Base-by-base conservation (phyloP, 2,329 filamentous ascomycete genomes). In the Apiospora saccharicola region DNA sequence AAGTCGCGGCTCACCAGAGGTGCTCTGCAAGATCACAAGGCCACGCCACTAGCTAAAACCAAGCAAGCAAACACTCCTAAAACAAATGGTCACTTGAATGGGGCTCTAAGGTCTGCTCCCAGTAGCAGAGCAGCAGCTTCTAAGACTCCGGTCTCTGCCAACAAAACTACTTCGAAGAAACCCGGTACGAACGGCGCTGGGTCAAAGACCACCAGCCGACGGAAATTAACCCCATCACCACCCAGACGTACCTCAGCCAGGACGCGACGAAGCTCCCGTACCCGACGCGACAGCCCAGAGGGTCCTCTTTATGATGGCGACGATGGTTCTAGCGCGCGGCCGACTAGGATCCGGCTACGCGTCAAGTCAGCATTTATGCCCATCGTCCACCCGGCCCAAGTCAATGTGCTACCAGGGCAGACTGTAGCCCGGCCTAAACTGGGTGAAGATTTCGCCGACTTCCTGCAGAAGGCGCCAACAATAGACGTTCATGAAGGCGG, bases 401-500 rank as follows among this genome's bases (percentile, higher is more conserved):
- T 89, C 69, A 85, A 86, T 69, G 83, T 88, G 8, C 74, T 77
- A n/a, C 80, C 80, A 5, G 79, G 79, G 19, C 79, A 77, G 73
- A 80, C 70, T 69, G 61, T 82, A 37, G 74, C 80, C 30, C 85
- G 85, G 47, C 82, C 87, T 0, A 89, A 86, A 75, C 83, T 90
- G 70, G 88, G 86, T 14, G 79, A 85, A 0, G 87, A 79, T 51
- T 89, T 93, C 67, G 85, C 87, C 41, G 90, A 92, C 73, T 92
- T 88, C 77, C 87, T 91, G 78, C 78, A 82, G 22, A 82, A 83
- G 70, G 89, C 86, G 1, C 83, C 83, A 22, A 78, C 82, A 4
- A 84, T 91, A 69, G 85, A 89, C 5, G 85, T 91, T 5, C 87
- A 90, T 68, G 85, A 90, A 68, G 90, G 90, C 44, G 90, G 90